Conservation (phyloP, 2,329 filamentous ascomycete species). For the Chrysoporthe austroafricana region DNA sequence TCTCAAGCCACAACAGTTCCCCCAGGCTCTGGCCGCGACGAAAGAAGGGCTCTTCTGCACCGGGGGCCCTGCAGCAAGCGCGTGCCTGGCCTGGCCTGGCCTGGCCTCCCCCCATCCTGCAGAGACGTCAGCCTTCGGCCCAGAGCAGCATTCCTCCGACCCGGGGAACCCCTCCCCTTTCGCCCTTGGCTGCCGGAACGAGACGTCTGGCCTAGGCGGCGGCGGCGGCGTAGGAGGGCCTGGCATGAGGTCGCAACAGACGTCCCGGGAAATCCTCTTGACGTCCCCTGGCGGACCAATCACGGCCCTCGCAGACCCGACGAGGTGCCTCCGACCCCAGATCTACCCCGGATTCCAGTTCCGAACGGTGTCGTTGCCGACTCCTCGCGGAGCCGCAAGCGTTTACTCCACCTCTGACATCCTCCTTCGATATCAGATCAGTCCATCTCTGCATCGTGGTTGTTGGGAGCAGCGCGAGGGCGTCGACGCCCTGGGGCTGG, state of each 20-base stretch:
- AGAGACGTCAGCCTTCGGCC: not conserved
- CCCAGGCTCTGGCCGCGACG: not conserved
- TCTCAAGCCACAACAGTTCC: not conserved
- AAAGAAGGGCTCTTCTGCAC: no score
- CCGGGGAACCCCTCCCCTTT: not conserved
- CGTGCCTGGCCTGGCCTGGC: not conserved
- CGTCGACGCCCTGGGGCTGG: not conserved
- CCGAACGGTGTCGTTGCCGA: constrained; percentile 7
- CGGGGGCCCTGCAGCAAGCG: no score
- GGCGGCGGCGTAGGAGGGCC: not conserved
- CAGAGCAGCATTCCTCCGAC: not conserved
- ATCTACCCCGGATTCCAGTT: constrained; percentile 17
- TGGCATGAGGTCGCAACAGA: constrained; percentile 10
- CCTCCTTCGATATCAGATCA: constrained; percentile 10
- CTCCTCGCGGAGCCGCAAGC: constrained; percentile 27
- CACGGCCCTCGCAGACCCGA: constrained; percentile 13
- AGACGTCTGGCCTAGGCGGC: not conserved
- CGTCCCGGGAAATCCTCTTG: constrained; percentile 30
- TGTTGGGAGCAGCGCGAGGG: not conserved
- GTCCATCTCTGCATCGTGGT: not conserved
- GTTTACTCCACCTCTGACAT: constrained; percentile 21
- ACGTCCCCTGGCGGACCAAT: constrained; percentile 18
- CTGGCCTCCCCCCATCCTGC: not conserved
- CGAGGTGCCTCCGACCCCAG: constrained; percentile 18
- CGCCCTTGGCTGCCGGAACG: no score